phyloP scores from a whole-genome alignment of 768 basidiomycete genomes.

The Boletus edulis region DNA sequence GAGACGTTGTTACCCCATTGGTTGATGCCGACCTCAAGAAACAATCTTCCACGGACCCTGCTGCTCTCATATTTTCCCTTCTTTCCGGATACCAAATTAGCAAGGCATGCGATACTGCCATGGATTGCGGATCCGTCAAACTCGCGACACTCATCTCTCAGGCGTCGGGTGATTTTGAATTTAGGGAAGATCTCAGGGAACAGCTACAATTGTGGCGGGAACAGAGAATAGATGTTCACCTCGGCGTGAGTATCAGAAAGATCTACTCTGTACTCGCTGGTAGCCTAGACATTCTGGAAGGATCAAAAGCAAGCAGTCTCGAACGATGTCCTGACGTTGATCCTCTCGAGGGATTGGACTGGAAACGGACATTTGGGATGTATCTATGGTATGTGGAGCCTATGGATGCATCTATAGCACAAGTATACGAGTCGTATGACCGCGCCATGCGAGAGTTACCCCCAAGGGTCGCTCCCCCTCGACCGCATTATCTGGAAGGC shows the following conservation, averaged over 20 bases:
- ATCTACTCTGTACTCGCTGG: conserved; percentile 86
- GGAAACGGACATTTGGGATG: conserved; percentile 91
- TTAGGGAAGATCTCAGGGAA: conserved; percentile 64
- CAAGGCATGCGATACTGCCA: conserved; percentile 71
- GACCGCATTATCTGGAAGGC: conserved; percentile 55
- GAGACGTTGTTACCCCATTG: conserved; percentile 61
- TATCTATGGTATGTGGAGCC: conserved; percentile 85
- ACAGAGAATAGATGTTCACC: conserved; percentile 67
- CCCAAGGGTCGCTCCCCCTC: conserved; percentile 47
- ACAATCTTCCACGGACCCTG: conserved; percentile 40
- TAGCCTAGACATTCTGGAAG: conserved; percentile 57
- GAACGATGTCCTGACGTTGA: conserved; percentile 56
- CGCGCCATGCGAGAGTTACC: conserved; percentile 36
- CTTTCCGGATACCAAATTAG: conserved; percentile 89
- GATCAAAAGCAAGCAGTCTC: conserved; percentile 48
- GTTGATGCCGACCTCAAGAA: conserved; percentile 73
- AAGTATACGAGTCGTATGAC: conserved; percentile 66
- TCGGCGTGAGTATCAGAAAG: conserved; percentile 66
- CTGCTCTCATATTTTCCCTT: conserved; percentile 65
- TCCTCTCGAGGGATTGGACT: conserved; percentile 76
- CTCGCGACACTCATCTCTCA: conserved; percentile 90
- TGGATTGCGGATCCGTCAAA: conserved; percentile 74
- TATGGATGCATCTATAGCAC: conserved; percentile 65
- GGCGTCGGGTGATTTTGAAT: conserved; percentile 73
- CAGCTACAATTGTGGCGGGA: conserved; percentile 85